Evolutionary conservation across 148 eudicot species (phyloP).

Genomic region (Vaccinium darrowii): DNA sequence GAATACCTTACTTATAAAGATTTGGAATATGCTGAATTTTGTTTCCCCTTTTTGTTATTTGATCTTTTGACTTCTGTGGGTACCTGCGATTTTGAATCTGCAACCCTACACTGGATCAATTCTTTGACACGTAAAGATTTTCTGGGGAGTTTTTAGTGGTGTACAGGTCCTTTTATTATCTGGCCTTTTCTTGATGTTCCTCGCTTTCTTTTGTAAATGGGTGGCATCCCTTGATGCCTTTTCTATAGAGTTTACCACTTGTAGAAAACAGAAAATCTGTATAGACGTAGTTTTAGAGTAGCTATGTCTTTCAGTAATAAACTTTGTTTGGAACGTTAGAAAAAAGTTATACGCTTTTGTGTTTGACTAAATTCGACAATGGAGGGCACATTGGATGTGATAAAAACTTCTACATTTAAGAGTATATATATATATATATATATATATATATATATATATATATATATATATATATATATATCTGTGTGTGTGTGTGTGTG

Average conservation of each 20-base stretch:
- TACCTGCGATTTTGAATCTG: background rate
- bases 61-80: background rate
- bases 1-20: background rate
- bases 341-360: background rate
- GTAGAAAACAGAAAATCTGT: background rate
- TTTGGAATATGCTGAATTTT: background rate
- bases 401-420: background rate
- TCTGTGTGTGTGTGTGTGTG: too few relatives aligned
- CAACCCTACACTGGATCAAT: too few relatives aligned
- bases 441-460: too few relatives aligned
- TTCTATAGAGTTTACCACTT: too few relatives aligned
- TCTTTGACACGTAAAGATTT: too few relatives aligned
- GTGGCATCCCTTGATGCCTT: too few relatives aligned
- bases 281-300: background rate
- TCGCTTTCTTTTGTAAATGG: too few relatives aligned
- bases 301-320: background rate
- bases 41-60: background rate
- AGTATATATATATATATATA: background rate
- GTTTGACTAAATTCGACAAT: background rate
- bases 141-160: too few relatives aligned
- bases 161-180: too few relatives aligned
- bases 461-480: too few relatives aligned
- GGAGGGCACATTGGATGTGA: background rate
- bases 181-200: too few relatives aligned
- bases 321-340: background rate